Evolutionary conservation across 148 eudicot genomes (phyloP).

Genomic region (Polygonum maritimum): DNA sequence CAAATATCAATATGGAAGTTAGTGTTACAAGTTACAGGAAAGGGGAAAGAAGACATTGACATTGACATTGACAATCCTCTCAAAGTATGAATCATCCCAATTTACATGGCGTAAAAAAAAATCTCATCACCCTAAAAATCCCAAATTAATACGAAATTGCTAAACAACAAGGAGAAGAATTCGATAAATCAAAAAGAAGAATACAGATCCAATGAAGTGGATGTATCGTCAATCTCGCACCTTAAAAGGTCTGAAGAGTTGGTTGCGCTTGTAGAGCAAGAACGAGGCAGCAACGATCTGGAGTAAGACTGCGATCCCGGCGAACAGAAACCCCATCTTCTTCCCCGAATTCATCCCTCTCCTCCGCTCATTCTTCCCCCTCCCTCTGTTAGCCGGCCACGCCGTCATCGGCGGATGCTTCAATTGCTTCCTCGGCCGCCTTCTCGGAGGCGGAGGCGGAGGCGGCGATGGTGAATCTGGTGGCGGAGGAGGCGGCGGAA

Average conservation of each 20-base stretch:
- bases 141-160: neutral
- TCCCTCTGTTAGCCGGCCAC: neutral
- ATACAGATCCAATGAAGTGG: neutral
- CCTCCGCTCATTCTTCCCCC: neutral
- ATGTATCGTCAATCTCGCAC: slow-evolving; percentile 1
- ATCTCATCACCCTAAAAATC: neutral
- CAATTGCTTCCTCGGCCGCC: slow-evolving; percentile 1
- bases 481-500: neutral
- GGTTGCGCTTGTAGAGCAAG: slow-evolving; percentile 3
- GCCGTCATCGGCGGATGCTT: neutral
- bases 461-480: neutral
- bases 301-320: neutral
- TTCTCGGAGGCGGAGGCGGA: neutral
- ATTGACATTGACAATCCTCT: neutral
- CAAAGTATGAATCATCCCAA: slow-evolving; percentile 1
- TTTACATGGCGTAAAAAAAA: neutral
- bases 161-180: neutral
- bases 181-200: no score
- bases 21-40: slow-evolving; percentile 9
- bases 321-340: slow-evolving; percentile 1
- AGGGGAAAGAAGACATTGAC: neutral
- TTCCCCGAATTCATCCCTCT: neutral
- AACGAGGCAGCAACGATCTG: neutral
- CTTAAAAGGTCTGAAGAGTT: slow-evolving; percentile 2
- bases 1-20: slow-evolving; percentile 4